phyloP scores from a whole-genome alignment of 139 green algal genomes.

The Closterium sp. region DNA sequence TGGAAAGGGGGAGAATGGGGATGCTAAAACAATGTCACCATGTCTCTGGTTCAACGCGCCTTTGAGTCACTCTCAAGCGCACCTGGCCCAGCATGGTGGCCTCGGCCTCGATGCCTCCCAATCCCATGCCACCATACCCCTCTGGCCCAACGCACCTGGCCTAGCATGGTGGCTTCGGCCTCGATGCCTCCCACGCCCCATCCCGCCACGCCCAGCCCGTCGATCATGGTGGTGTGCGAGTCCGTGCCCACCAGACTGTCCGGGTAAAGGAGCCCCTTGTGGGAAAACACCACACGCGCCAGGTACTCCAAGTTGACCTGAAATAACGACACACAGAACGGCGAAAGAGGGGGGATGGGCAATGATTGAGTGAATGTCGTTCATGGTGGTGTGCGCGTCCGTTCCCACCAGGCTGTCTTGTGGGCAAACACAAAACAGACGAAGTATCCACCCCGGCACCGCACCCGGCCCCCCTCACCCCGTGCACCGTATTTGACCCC shows the following conservation, averaged over 20 bases:
- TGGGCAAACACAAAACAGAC: slow-evolving; percentile 54
- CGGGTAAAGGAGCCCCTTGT: slow-evolving; percentile 50
- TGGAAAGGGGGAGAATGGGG: background rate
- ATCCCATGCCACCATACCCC: background rate
- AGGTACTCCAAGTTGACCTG: slow-evolving; percentile 62
- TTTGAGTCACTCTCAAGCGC: background rate
- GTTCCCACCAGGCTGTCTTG: slow-evolving; percentile 55
- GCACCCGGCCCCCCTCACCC: no score
- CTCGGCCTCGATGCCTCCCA: slow-evolving; percentile 52
- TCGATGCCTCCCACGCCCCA: slow-evolving; percentile 60
- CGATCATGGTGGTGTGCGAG: slow-evolving; percentile 61
- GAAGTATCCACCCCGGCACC: background rate
- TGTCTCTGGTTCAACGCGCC: no score
- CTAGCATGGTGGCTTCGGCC: slow-evolving; percentile 56
- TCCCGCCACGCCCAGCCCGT: slow-evolving; percentile 53
- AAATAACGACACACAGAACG: background rate
- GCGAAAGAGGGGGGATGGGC: background rate
- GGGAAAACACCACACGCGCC: slow-evolving; percentile 52
- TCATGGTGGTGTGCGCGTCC: slow-evolving; percentile 60
- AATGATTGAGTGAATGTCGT: slow-evolving; percentile 25
- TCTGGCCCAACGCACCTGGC: slow-evolving; percentile 37
- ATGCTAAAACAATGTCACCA: background rate
- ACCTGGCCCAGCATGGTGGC: slow-evolving; percentile 57
- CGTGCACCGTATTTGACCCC: no score
- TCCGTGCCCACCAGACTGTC: slow-evolving; percentile 56